These are phyloP conservation scores for Paramecium pentaurelia DNA, from an alignment of 73 alveolate species.

Conservation along the genomic window DNA sequence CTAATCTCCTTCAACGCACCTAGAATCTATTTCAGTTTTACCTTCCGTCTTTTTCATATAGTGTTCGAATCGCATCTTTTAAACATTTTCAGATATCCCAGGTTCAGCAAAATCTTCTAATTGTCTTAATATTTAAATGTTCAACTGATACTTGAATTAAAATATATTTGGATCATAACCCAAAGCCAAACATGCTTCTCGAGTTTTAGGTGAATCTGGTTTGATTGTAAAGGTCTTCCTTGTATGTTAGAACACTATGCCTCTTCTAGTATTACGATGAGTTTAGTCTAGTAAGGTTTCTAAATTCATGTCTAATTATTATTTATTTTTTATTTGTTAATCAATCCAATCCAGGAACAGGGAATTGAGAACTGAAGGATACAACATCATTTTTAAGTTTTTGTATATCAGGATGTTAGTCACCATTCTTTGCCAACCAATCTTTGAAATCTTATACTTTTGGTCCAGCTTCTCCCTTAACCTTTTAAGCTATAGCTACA, in stretches of 20 bases:
- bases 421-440: neutral
- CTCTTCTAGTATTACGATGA: neutral
- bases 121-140: neutral
- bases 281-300: neutral
- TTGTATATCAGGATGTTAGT: neutral
- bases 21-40: constrained; percentile 22
- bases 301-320: neutral
- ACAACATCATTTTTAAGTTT: constrained; percentile 3
- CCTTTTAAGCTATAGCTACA: neutral
- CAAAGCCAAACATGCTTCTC: constrained; percentile 30
- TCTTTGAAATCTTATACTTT: constrained; percentile 25
- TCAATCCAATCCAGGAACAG: constrained; percentile 49
- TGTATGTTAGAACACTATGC: neutral
- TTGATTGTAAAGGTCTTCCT: neutral
- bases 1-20: neutral
- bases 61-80: constrained; percentile 17
- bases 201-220: constrained; percentile 25
- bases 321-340: neutral
- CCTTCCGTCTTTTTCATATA: constrained; percentile 17
- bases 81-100: constrained; percentile 12
- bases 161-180: constrained; percentile 21
- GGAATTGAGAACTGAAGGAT: neutral
- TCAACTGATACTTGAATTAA: neutral
- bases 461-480: constrained; percentile 31
- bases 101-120: constrained; percentile 14